Conservation (phyloP, 495 filamentous ascomycete species). For the Cercophora samala region DNA sequence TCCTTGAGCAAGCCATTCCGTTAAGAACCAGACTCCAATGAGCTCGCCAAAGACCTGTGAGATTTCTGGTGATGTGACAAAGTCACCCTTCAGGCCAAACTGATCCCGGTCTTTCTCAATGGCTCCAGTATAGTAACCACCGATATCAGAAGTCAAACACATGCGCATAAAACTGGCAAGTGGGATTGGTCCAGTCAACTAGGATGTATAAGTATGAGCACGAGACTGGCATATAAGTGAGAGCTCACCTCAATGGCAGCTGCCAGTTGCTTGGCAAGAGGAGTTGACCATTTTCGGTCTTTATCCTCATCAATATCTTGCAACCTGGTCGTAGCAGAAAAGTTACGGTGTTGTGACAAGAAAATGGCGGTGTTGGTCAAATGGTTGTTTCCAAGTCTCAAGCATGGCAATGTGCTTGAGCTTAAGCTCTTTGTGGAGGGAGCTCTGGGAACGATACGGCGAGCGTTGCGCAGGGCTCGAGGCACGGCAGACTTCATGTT, state of each 20-base stretch:
- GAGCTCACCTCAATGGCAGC: constrained; percentile 72
- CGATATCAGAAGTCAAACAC: constrained; percentile 86
- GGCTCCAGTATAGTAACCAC: constrained; percentile 87
- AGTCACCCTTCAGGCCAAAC: constrained; percentile 88
- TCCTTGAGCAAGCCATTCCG: constrained; percentile 94
- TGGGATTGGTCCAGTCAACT: constrained; percentile 84
- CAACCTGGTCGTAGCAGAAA: constrained; percentile 22
- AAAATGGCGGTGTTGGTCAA: neutral
- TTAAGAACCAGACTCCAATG: constrained; percentile 86
- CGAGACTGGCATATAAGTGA: neutral
- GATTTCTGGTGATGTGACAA: constrained; percentile 95
- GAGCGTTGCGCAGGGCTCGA: constrained; percentile 21
- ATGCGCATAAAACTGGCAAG: constrained; percentile 97
- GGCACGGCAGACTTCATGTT: constrained; percentile 28
- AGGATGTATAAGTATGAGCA: constrained; percentile 7
- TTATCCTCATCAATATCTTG: constrained; percentile 30
- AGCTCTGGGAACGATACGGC: constrained; percentile 13
- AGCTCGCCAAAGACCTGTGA: constrained; percentile 96
- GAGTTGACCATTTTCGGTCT: constrained; percentile 73
- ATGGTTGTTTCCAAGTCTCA: neutral
- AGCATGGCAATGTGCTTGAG: neutral
- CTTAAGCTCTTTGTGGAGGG: constrained; percentile 7
- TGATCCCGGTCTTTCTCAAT: constrained; percentile 64
- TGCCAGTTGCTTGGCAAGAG: constrained; percentile 76
- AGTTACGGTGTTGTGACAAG: constrained; percentile 10